Evolutionary conservation across 148 eudicot species (phyloP).

Genomic region (Mesembryanthemum crystallinum): DNA sequence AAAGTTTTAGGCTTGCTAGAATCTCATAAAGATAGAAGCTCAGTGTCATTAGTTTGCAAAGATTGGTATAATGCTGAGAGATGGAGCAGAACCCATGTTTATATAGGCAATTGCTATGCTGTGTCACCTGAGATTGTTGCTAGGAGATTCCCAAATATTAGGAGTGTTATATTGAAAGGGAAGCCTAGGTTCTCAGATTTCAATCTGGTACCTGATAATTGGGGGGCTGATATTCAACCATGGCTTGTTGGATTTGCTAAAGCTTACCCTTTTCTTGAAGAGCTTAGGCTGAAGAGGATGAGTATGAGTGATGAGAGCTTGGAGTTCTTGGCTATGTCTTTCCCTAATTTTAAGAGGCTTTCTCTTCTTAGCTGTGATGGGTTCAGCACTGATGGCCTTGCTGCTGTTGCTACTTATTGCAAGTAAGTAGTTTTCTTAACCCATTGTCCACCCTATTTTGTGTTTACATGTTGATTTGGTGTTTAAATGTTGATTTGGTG

Average conservation of each 20-base stretch:
- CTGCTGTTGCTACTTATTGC: slow-evolving; percentile 75
- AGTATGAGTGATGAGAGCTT: slow-evolving; percentile 64
- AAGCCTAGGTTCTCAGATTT: slow-evolving; percentile 83
- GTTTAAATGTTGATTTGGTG: not conserved
- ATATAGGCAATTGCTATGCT: slow-evolving; percentile 78
- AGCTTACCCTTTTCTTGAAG: slow-evolving; percentile 74
- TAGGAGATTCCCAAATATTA: slow-evolving; percentile 61
- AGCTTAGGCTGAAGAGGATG: slow-evolving; percentile 86
- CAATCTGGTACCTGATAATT: slow-evolving; percentile 66
- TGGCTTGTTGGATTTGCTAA: slow-evolving; percentile 58
- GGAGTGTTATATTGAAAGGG: slow-evolving; percentile 65
- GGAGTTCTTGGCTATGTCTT: slow-evolving; percentile 60
- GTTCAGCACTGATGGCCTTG: slow-evolving; percentile 74
- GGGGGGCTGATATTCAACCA: slow-evolving; percentile 78
- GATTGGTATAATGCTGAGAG: slow-evolving; percentile 85
- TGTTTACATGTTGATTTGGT: not conserved
- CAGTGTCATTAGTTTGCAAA: slow-evolving; percentile 74
- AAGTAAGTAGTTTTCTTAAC: slow-evolving; percentile 38
- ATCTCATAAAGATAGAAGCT: slow-evolving; percentile 56
- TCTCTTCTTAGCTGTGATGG: slow-evolving; percentile 83
- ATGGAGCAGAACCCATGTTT: slow-evolving; percentile 63
- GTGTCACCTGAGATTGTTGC: slow-evolving; percentile 73
- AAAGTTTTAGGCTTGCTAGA: slow-evolving; percentile 52
- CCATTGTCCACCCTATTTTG: not conserved
- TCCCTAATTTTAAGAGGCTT: slow-evolving; percentile 55